Evolutionary conservation across 331 rosid genomes (phyloP).

Genomic region (Quercus phellos): DNA sequence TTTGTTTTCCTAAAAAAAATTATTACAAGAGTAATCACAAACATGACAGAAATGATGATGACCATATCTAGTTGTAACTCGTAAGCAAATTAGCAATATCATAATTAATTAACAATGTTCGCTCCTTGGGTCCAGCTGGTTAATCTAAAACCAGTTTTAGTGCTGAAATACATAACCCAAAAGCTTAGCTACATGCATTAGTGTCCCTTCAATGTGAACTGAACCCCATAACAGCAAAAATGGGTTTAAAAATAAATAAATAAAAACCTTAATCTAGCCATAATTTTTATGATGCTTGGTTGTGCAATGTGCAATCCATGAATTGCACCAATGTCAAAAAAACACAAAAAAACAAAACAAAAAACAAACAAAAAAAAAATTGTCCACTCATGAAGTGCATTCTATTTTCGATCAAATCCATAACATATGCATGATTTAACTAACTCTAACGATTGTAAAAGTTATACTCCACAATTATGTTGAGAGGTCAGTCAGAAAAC

Average conservation of each 20-base stretch:
- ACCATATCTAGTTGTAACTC: not conserved
- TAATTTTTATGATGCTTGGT: not conserved
- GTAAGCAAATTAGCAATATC: not conserved
- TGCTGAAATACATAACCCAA: not conserved
- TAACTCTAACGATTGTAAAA: not conserved
- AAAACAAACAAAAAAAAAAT: too few relatives aligned
- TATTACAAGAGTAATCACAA: not conserved
- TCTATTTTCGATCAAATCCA: not conserved
- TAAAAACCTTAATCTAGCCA: not conserved
- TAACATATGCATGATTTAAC: not conserved
- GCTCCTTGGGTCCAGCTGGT: not conserved
- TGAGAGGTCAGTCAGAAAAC: not conserved
- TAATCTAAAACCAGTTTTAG: not conserved
- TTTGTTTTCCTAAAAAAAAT: not conserved
- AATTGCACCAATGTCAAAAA: not conserved
- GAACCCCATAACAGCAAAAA: not conserved
- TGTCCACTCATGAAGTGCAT: conserved; percentile 1
- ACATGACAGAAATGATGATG: not conserved
- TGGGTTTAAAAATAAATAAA: not conserved
- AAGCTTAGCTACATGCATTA: not conserved
- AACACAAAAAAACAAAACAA: not conserved
- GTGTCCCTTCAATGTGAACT: not conserved
- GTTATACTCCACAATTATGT: not conserved
- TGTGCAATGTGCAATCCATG: not conserved
- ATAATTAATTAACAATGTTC: not conserved